Evolutionary conservation across 768 basidiomycete genomes (phyloP), one percentile per base, ranked within the genome.

Genomic region (Coprinopsis marcescibilis): DNA sequence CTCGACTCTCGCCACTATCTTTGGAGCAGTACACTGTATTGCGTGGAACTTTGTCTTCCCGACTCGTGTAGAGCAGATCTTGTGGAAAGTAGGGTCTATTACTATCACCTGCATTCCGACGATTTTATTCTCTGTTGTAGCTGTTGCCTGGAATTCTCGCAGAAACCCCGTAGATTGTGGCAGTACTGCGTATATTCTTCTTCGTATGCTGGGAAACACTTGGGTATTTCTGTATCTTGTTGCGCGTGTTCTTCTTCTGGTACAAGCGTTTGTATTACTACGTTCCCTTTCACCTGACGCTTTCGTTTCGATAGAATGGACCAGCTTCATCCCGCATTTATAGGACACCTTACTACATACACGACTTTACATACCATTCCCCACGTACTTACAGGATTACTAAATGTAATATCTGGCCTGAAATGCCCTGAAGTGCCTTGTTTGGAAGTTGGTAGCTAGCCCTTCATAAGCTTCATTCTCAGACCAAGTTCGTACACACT

Each of bases 11-110:
- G 35, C 10, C 15, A 36, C 35, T 8, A 17, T 36, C 12, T 43
- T 43, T 19, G 42, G 42, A 4, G 42, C 42, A 19, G 14, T 43
- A 30, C 42, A 43, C 42, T 43, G 20, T 19, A 24, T 43, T 13
- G 26, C 12, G 12, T 43, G 42, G 23, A n/a, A 24, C 25, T 11
- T 43, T 27, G 15, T 27, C 10, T 36, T 8, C 15, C 35, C 35
- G 6, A 36, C 13, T 17, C 7, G 15, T 19, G 8, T 17, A 12
- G 35, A 36, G n/a, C n/a, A n/a, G n/a, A n/a, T n/a, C n/a, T n/a
- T n/a, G n/a, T n/a, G n/a, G n/a, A n/a, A n/a, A n/a, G n/a, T n/a
- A 36, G 35, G 35, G 35, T 36, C 35, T 17, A 6, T 36, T 8
- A 19, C 15, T 6, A 36, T 36, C 35, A 17, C 35, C 6, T 36